Conservation (phyloP, 2,329 filamentous ascomycete genomes). For the Claviceps quebecensis region DNA sequence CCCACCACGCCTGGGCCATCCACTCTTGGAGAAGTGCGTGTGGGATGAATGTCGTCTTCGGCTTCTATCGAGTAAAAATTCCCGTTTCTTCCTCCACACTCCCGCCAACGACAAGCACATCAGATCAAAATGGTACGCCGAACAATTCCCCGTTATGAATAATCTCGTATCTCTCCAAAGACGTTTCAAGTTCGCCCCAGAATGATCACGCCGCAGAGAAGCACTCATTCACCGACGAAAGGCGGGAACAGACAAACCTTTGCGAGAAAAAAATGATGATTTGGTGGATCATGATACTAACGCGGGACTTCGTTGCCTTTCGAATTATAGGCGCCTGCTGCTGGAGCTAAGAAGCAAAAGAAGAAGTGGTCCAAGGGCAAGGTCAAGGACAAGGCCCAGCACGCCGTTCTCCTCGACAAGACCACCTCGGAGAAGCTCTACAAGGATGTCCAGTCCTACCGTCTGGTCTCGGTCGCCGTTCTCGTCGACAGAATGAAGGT, state of each 20-base stretch:
- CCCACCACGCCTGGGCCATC: slow-evolving; percentile 4
- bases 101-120: slow-evolving; percentile 26
- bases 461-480: slow-evolving; percentile 94
- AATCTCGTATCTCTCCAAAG: neutral
- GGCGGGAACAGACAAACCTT: neutral
- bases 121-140: slow-evolving; percentile 30
- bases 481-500: slow-evolving; percentile 99
- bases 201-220: neutral
- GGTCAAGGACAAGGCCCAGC: slow-evolving; percentile 99
- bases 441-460: slow-evolving; percentile 99
- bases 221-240: neutral
- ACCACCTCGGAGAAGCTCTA: slow-evolving; percentile 92
- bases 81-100: slow-evolving; percentile 22
- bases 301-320: neutral
- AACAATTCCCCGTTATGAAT: slow-evolving; percentile 1
- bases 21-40: neutral
- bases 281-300: slow-evolving; percentile 11
- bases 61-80: slow-evolving; percentile 16
- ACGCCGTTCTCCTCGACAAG: slow-evolving; percentile 99
- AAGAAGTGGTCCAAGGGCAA: slow-evolving; percentile 40
- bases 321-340: slow-evolving; percentile 25
- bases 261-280: slow-evolving; percentile 8
- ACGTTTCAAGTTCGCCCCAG: neutral
- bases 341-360: slow-evolving; percentile 37
- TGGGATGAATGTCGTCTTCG: slow-evolving; percentile 12